Percentiles rank a stretch among this genome's conserved stretches.
These are phyloP conservation scores for Rubroshorea leprosula DNA, from an alignment of 345 rosid genomes.

Conservation along the genomic window DNA sequence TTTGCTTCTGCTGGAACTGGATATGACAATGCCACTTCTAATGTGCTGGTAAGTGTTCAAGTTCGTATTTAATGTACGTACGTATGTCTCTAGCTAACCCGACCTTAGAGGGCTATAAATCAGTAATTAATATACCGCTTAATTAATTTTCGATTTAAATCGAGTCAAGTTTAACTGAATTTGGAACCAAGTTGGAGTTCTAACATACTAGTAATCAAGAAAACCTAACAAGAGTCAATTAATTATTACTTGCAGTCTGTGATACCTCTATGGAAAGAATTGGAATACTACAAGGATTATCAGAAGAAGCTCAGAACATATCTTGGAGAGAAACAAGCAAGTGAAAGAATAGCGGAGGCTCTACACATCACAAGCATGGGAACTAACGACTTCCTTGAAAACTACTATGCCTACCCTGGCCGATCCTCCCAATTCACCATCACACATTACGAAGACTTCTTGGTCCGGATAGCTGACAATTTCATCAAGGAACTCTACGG, in stretches of 20 bases:
- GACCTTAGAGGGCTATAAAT: no score
- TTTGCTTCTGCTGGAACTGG: not conserved
- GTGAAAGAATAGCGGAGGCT: not conserved
- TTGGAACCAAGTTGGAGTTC: no score
- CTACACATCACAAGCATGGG: not conserved
- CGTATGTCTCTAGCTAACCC: no score
- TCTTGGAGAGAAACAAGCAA: not conserved
- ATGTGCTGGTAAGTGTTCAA: not conserved
- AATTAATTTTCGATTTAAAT: no score
- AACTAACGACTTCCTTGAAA: not conserved
- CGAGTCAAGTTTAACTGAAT: no score
- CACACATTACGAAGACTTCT: not conserved
- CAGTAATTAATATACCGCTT: no score
- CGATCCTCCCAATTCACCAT: not conserved
- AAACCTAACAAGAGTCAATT: no score
- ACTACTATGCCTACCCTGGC: not conserved
- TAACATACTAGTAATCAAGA: no score
- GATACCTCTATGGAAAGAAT: not conserved
- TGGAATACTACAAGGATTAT: not conserved
- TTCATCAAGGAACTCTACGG: conserved; percentile 33
- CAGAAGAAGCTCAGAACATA: not conserved
- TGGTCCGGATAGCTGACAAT: conserved; percentile 34
- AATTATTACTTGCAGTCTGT: not conserved
- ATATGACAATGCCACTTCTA: not conserved
- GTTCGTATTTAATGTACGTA: no score